Percentiles rank a stretch among this genome's conserved stretches.
These are phyloP conservation scores for Dillenia turbinata DNA, from an alignment of 164 flowering plant genomes.

Conservation along the genomic window DNA sequence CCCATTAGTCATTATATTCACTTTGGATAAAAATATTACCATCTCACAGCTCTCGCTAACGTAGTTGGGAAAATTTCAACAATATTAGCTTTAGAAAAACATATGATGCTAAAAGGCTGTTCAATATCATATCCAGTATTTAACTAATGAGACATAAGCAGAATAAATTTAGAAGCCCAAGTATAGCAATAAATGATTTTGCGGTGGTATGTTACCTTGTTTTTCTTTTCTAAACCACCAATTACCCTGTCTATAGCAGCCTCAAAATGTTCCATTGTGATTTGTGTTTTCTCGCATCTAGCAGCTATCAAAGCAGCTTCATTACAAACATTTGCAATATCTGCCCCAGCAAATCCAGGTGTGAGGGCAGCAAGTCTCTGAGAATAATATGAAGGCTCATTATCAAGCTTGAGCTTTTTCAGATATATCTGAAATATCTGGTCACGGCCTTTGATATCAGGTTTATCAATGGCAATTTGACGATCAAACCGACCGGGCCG, in stretches of 20 bases:
- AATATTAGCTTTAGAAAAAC: too few relatives aligned
- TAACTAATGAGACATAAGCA: too few relatives aligned
- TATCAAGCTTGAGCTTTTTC: conserved; percentile 21
- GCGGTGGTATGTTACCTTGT: conserved; percentile 39
- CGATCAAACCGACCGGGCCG: conserved; percentile 34
- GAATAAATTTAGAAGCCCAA: too few relatives aligned
- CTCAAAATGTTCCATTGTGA: conserved; percentile 81
- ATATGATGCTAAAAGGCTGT: too few relatives aligned
- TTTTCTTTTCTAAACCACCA: conserved; percentile 92
- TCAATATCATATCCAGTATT: too few relatives aligned
- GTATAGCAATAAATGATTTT: too few relatives aligned
- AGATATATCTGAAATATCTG: conserved; percentile 27
- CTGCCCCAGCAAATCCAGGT: conserved; percentile 6
- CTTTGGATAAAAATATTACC: too few relatives aligned
- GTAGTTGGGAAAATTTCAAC: too few relatives aligned
- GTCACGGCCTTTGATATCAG: conserved; percentile 25
- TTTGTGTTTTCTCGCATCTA: conserved; percentile 16
- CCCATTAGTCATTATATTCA: too few relatives aligned
- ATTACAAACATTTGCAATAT: conserved; percentile 8
- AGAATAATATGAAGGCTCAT: conserved; percentile 22
- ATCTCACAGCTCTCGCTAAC: too few relatives aligned
- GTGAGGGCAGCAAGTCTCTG: conserved; percentile 15
- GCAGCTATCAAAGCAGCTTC: conserved; percentile 8
- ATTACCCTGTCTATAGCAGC: conserved; percentile 81
- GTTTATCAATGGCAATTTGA: conserved; percentile 20